Percentiles rank a stretch among this genome's conserved stretches.
phyloP scores from a whole-genome alignment of 129 eudicot species.

The Chrysanthemum makinoi region DNA sequence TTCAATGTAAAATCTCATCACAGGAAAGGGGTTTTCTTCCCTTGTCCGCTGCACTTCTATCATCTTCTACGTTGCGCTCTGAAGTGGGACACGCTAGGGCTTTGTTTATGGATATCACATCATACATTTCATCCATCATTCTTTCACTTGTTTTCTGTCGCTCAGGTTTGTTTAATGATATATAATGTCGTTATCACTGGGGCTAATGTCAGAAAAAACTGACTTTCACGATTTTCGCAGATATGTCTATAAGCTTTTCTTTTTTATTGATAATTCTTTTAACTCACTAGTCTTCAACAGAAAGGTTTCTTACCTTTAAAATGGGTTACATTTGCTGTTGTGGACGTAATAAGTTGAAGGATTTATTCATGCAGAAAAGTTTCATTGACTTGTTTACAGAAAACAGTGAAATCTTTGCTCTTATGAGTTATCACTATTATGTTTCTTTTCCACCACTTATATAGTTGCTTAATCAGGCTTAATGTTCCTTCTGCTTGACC shows the following conservation, averaged over 20 bases:
- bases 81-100: conserved; percentile 55
- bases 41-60: conserved; percentile 81
- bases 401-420: no score
- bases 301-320: no score
- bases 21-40: conserved; percentile 99
- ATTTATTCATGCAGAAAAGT: no score
- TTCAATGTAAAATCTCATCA: background rate
- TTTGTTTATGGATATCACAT: conserved; percentile 63
- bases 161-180: conserved; percentile 57
- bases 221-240: no score
- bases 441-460: background rate
- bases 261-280: no score
- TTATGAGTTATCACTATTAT: background rate
- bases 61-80: conserved; percentile 62
- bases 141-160: conserved; percentile 82
- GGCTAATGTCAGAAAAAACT: no score
- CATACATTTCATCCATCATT: conserved; percentile 61
- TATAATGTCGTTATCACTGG: conserved; percentile 4
- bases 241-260: no score
- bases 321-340: no score
- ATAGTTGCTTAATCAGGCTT: conserved; percentile 53
- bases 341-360: no score
- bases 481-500: conserved; percentile 70
- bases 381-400: no score
- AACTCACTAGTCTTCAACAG: no score